phyloP scores from a whole-genome alignment of 768 basidiomycete genomes.

The Pisolithus microcarpus region DNA sequence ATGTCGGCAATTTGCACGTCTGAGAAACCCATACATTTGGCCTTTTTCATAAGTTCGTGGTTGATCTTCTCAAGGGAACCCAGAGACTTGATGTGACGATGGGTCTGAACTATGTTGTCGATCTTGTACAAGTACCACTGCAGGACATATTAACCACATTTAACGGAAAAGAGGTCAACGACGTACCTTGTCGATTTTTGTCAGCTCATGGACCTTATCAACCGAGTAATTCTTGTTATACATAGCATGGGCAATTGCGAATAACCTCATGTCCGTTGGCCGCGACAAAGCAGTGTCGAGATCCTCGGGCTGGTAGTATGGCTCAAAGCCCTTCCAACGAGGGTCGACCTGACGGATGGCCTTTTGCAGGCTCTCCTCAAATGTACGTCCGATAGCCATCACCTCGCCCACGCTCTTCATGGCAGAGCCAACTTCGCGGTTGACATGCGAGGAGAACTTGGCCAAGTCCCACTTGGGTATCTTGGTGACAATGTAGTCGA shows the following conservation, averaged over 20 bases:
- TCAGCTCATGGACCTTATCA: constrained; percentile 84
- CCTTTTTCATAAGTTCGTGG: constrained; percentile 71
- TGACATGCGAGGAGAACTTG: constrained; percentile 91
- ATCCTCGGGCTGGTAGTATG: constrained; percentile 83
- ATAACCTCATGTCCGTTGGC: constrained; percentile 94
- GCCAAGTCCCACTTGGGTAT: constrained; percentile 99
- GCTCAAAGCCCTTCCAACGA: constrained; percentile 93
- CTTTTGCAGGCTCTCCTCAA: constrained; percentile 97
- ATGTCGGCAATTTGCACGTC: constrained; percentile 88
- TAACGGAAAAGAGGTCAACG: neutral
- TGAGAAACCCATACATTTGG: constrained; percentile 94
- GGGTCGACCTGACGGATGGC: constrained; percentile 98
- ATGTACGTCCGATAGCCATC: constrained; percentile 97
- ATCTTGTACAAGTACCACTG: constrained; percentile 99
- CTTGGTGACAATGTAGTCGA: constrained; percentile 98
- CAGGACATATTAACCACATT: neutral
- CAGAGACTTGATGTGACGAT: constrained; percentile 62
- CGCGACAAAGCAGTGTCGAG: constrained; percentile 69
- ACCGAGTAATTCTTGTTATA: constrained; percentile 88
- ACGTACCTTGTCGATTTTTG: constrained; percentile 92
- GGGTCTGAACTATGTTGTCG: constrained; percentile 94
- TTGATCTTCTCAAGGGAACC: constrained; percentile 64
- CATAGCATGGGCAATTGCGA: constrained; percentile 98
- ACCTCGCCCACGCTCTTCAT: constrained; percentile 99
- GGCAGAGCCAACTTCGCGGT: constrained; percentile 81